These are phyloP conservation scores for Vigna reflexopilosa DNA, from an alignment of 306 rosid genomes.

Conservation along the genomic window DNA sequence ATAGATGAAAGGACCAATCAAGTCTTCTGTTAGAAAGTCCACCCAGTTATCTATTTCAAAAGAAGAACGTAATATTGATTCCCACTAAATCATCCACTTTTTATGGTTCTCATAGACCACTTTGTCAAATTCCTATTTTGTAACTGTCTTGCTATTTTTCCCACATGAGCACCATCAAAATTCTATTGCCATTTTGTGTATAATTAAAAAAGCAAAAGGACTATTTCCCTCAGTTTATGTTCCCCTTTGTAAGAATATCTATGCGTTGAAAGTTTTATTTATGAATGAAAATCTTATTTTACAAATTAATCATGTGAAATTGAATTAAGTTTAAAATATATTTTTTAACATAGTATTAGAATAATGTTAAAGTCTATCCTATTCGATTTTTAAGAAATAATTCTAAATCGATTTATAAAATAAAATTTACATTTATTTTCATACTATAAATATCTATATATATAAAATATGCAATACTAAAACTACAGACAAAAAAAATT, in stretches of 20 bases:
- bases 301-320: too few species aligned
- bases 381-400: too few species aligned
- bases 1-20: slow-evolving; percentile 16
- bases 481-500: background rate
- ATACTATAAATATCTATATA: too few species aligned
- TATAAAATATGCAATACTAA: background rate
- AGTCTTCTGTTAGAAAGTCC: slow-evolving; percentile 36
- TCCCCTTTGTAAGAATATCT: background rate
- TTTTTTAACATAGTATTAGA: too few species aligned
- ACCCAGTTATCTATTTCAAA: slow-evolving; percentile 30
- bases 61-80: slow-evolving; percentile 1
- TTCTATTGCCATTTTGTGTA: background rate
- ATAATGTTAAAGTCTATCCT: too few species aligned
- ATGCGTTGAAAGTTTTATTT: too few species aligned
- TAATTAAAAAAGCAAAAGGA: background rate
- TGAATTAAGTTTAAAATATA: too few species aligned
- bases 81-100: slow-evolving; percentile 36
- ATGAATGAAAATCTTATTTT: too few species aligned
- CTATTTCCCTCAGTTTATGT: background rate
- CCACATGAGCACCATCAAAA: too few species aligned
- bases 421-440: too few species aligned
- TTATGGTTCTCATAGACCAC: slow-evolving; percentile 25
- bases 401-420: too few species aligned
- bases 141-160: background rate
- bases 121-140: slow-evolving; percentile 7